Conservation (phyloP, 345 rosid genomes). For the Heritiera fomes region DNA sequence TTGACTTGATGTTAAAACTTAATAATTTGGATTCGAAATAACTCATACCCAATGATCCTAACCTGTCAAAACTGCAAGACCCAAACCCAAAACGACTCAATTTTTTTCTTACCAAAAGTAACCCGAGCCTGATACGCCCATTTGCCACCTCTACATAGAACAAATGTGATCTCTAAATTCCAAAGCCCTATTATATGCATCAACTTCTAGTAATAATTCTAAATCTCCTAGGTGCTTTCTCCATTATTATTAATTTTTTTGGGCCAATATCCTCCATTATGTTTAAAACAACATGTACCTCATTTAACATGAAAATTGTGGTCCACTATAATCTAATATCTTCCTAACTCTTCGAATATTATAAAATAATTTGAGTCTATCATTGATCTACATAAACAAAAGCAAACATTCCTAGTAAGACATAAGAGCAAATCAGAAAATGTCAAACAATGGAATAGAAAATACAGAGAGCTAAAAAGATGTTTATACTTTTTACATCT, state of each 20-base stretch:
- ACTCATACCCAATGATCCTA: not conserved
- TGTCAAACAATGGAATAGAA: not conserved
- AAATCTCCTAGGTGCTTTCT: not conserved
- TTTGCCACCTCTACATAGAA: not conserved
- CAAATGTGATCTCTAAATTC: not conserved
- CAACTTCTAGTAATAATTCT: not conserved
- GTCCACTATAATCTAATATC: not conserved
- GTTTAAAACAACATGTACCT: not conserved
- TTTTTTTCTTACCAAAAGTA: too few relatives aligned
- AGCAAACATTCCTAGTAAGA: not conserved
- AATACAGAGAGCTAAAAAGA: not conserved
- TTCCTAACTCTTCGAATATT: constrained; percentile 1
- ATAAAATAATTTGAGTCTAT: constrained; percentile 1
- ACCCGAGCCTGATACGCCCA: too few relatives aligned
- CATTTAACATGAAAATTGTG: not conserved
- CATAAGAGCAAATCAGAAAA: not conserved
- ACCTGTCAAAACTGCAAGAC: not conserved
- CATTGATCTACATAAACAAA: not conserved
- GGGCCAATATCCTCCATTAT: not conserved
- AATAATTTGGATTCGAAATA: not conserved
- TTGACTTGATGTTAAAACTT: not conserved
- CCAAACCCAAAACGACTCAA: not conserved
- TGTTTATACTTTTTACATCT: not conserved
- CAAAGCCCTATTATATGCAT: not conserved
- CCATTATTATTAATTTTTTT: too few relatives aligned